phyloP scores from a whole-genome alignment of 2,329 filamentous ascomycete genomes.

The Capronia coronata region DNA sequence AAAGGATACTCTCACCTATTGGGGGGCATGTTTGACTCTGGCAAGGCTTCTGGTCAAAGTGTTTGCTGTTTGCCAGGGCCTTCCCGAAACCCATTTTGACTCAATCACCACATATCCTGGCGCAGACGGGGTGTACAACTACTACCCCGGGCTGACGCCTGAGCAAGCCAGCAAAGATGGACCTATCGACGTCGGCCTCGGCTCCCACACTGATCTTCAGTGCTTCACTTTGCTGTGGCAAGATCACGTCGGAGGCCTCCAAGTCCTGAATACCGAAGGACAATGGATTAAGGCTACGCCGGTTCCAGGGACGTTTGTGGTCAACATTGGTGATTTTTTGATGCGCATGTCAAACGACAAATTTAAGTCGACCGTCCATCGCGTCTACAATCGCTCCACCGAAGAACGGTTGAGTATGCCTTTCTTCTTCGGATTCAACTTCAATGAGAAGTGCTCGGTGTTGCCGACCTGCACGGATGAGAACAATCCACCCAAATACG shows the following conservation, averaged over 20 bases:
- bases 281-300: constrained; percentile 41
- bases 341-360: constrained; percentile 48
- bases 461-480: constrained; percentile 39
- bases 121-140: constrained; percentile 41
- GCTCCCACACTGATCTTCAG: constrained; percentile 49
- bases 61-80: constrained; percentile 51
- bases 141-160: constrained; percentile 39
- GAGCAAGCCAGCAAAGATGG: constrained; percentile 25
- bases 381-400: constrained; percentile 43
- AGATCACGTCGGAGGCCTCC: constrained; percentile 47
- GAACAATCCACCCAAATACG: constrained; percentile 46
- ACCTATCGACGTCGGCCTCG: constrained; percentile 38
- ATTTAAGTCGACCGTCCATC: constrained; percentile 48
- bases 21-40: constrained; percentile 44
- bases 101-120: constrained; percentile 48
- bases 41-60: constrained; percentile 47
- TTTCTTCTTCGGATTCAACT: constrained; percentile 53
- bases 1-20: constrained; percentile 43
- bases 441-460: constrained; percentile 47
- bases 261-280: constrained; percentile 39
- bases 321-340: constrained; percentile 48
- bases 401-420: constrained; percentile 43
- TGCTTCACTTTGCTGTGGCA: constrained; percentile 52
- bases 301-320: constrained; percentile 40
- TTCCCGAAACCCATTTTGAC: constrained; percentile 53